Evolutionary conservation across 2,329 filamentous ascomycete genomes (phyloP), one percentile per base, ranked within the genome.

Genomic region (Penicillium italicum): DNA sequence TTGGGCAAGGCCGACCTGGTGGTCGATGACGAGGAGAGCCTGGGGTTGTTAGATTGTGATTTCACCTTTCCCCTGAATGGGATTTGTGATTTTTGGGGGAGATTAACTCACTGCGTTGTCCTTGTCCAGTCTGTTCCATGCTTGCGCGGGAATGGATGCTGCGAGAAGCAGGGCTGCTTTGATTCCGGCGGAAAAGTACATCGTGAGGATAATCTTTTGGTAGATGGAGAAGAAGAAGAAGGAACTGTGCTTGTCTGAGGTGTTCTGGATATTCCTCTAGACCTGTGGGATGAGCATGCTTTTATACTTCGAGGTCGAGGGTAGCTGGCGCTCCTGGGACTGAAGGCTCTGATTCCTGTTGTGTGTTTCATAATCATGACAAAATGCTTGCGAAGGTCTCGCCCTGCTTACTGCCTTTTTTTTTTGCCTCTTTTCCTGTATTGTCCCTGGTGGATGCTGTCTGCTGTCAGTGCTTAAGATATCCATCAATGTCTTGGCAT

Each of bases 1-100:
- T 54, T 72, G 69, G 34, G 66, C 56, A 8, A 74, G 70, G 33
- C 72, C 72, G 34, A 71, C 67, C 51, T 74, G 69, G 57, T 71
- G 67, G 54, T 72, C 69, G 46, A 72, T 62, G 46, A 69, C 42
- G n/a, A 69, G 59, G 12, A 69, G 60, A n/a, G 64, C 60, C 66
- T 68, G 22, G 2, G 8, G 2, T 8, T 40, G 31, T 56, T 26
- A 46, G 47, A 26, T 31, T 24, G 33, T 1, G 9, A n/a, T n/a
- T 24, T 8, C 22, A 22, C 10, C 14, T 10, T 28, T 12, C 7
- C 24, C n/a, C 10, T 18, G 5, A 16, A 10, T 11, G 5, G 10
- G n/a, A 3, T n/a, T 12, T 46, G 30, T 7, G 12, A n/a, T 4
- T 5, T 33, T 16, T 18, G 3, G 30, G 16, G 16, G 9, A 14